A percentile compares a stretch with the other conserved stretches of the same genome.
phyloP scores from a whole-genome alignment of 345 rosid species.

The Heritiera fomes region DNA sequence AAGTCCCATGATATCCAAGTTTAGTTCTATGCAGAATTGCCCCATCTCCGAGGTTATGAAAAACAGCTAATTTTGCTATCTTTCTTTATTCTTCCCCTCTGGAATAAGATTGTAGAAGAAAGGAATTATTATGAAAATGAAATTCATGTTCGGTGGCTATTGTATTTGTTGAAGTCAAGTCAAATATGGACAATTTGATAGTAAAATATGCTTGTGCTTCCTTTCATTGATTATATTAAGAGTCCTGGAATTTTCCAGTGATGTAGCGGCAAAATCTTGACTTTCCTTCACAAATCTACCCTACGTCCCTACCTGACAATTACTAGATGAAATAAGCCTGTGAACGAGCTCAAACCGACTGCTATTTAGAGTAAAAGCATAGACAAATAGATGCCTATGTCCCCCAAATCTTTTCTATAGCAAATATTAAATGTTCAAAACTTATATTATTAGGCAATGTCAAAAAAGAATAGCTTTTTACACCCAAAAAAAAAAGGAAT shows the following conservation, averaged over 20 bases:
- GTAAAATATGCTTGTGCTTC: background rate
- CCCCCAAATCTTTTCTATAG: too few species aligned
- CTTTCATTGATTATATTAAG: background rate
- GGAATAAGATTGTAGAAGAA: too few species aligned
- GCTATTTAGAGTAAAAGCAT: too few species aligned
- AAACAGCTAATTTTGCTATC: background rate
- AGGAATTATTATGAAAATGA: too few species aligned
- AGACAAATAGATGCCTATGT: too few species aligned
- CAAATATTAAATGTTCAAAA: too few species aligned
- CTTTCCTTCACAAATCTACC: background rate
- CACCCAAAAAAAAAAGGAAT: too few species aligned
- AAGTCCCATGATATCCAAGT: slow-evolving; percentile 12
- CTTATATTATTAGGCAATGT: too few species aligned
- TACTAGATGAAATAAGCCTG: background rate
- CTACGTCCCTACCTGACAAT: background rate
- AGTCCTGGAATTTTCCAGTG: background rate
- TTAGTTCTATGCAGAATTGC: slow-evolving; percentile 6
- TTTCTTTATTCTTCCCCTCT: background rate
- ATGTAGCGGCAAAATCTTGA: background rate
- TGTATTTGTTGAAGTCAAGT: too few species aligned
- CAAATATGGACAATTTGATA: too few species aligned
- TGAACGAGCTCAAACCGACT: background rate
- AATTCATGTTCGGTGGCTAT: too few species aligned
- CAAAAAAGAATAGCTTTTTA: too few species aligned
- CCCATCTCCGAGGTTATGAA: background rate